Evolutionary conservation across 345 rosid species (phyloP).

Genomic region (Eucalyptus microcorys): DNA sequence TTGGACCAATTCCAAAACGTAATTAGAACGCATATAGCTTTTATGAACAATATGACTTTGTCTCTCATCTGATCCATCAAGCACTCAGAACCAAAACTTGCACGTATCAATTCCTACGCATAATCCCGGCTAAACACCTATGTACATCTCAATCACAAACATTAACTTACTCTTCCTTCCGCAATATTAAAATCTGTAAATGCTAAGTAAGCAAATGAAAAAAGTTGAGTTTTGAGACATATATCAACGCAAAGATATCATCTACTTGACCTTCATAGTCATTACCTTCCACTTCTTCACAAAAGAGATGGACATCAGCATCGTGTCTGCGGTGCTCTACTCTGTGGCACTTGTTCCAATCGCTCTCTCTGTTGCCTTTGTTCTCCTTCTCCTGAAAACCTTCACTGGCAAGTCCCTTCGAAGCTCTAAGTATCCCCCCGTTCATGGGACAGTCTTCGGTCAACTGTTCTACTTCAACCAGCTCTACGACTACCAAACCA

Average conservation of each 20-base stretch:
- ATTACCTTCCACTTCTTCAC: not conserved
- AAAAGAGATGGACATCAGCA: not conserved
- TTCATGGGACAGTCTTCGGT: conserved; percentile 35
- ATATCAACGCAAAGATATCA: not conserved
- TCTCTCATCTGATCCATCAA: not conserved
- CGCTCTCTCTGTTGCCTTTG: not conserved
- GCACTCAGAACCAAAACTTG: not conserved
- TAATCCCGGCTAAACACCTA: not conserved
- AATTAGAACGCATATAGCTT: not conserved
- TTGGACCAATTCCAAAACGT: not conserved
- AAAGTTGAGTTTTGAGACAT: not conserved
- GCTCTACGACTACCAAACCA: conserved; percentile 49
- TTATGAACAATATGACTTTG: not conserved
- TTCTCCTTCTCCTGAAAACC: conserved; percentile 12
- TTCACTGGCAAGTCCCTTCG: conserved; percentile 36
- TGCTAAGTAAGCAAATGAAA: not conserved
- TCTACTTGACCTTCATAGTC: not conserved
- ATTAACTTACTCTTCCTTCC: not conserved
- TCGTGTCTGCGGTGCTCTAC: conserved; percentile 5
- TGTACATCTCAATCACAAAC: not conserved
- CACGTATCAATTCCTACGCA: not conserved
- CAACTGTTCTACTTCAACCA: conserved; percentile 24
- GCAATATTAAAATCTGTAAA: not conserved
- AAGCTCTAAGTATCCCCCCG: conserved; percentile 32
- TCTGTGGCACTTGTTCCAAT: conserved; percentile 1